Evolutionary conservation across 176 grass and related monocot genomes (phyloP).

Genomic region (Juncus inflexus): DNA sequence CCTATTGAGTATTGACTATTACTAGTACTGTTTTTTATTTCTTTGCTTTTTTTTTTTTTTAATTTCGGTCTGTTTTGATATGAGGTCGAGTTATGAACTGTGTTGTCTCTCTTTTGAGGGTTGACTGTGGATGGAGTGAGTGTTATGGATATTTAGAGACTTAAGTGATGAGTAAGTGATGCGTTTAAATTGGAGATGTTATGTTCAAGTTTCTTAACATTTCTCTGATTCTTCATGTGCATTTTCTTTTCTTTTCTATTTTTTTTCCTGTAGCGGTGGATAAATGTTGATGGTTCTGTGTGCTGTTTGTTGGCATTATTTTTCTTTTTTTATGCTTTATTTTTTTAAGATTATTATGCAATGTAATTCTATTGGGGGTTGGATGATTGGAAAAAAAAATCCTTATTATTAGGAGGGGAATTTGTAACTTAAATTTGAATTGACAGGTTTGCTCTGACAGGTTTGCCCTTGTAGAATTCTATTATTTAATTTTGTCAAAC

Average conservation of each 20-base stretch:
- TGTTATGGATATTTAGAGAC: conserved; percentile 48
- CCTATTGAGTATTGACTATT: conserved; percentile 18
- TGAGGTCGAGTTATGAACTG: conserved; percentile 4
- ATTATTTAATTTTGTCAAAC: conserved; percentile 33
- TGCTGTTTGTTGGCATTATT: conserved; percentile 2
- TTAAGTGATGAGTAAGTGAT: conserved; percentile 31
- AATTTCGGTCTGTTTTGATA: conserved; percentile 31
- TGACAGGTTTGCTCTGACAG: conserved; percentile 49
- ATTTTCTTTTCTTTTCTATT: conserved; percentile 18
- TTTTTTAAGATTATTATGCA: conserved; percentile 8
- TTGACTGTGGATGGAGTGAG: conserved; percentile 38
- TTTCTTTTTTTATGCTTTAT: conserved; percentile 9
- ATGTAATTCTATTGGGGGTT: too few species aligned
- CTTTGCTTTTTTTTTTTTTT: conserved; percentile 27
- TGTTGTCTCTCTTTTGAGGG: conserved; percentile 23
- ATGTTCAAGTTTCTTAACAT: conserved; percentile 10
- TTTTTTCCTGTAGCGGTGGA: conserved; percentile 13
- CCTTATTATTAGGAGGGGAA: not conserved
- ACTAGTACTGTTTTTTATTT: conserved; percentile 47
- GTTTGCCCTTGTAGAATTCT: conserved; percentile 45
- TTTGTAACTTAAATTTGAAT: conserved; percentile 23
- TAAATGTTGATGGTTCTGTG: not conserved
- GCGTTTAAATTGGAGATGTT: conserved; percentile 23
- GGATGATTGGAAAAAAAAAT: not conserved
- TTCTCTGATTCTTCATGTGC: not conserved